Base-by-base conservation (phyloP, 2,329 filamentous ascomycete species). In the Byssoonygena ceratinophila region DNA sequence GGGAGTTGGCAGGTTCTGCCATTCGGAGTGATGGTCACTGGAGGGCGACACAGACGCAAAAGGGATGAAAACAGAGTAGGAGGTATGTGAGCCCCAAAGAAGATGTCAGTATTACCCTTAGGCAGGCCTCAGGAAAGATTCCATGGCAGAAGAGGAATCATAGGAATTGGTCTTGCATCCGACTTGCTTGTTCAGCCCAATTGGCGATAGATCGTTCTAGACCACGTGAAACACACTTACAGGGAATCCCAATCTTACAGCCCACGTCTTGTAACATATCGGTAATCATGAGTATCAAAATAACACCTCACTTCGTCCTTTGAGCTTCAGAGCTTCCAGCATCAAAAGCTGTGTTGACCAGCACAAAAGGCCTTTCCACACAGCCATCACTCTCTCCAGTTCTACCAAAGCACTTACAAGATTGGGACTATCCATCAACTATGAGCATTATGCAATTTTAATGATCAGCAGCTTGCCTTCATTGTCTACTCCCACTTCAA, bases 1-100 rank as follows among this genome's bases (percentile, higher is more conserved):
- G 63, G 58, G 65, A 65, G 46, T 55, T 59, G 59, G 60, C 31
- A 14, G 32, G 61, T 59, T 70, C 66, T 59, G 67, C 64, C 68
- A 70, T 71, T 57, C 56, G 60, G 20, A 8, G n/a, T 31, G 8
- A n/a, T 46, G 16, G 7, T 4, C 5, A 9, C 4, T 4, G 39
- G 22, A 18, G n/a, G 29, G 8, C 20, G 9, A 25, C n/a, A 40
- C 12, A n/a, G 36, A 39, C 36, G 16, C 12, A 34, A n/a, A 4
- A 3, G 32, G 3, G 12, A 12, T n/a, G 12, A 34, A 34, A 11
- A n/a, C 32, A 34, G 32, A 34, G 6, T 4, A 20, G 11, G 36
- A 20, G 16, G 20, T 18, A 40, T 20, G 36, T 6, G 27, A 11
- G 18, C 46, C 39, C 16, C 14, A 23, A 41, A 4, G 22, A 36